Base-by-base conservation (phyloP, 441 rosid genomes). In the Melastoma candidum region DNA sequence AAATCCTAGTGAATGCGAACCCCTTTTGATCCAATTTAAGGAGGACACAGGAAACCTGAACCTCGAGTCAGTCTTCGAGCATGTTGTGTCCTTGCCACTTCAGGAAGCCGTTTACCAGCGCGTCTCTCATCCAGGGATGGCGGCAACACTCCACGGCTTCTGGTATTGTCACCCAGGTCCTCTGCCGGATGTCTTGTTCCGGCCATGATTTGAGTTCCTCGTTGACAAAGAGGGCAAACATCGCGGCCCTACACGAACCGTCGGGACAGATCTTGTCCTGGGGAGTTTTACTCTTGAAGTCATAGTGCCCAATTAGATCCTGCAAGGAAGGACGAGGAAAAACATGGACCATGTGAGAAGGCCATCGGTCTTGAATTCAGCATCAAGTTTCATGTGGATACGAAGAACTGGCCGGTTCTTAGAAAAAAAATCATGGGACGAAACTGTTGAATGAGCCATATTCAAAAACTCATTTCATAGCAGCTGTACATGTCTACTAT, bases 151-250 rank as follows among this genome's bases (percentile, higher is more conserved):
- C 63, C 11, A 53, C 13, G 9, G 68, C 60, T 49, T 65, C 64
- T 12, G 45, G 55, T 17, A 65, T 39, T 48, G 63, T 58, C 46
- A 58, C 32, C 68, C 64, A 65, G 10, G 54, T 65, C 50, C 64
- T 53, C 44, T 13, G 14, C 14, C 60, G 63, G 12, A 59, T 22
- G 56, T 46, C 47, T 46, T 48, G 64, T 41, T 65, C 68, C 2
- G 68, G 68, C 68, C 68, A 65, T 12, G 63, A 58, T 59, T 48
- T 55, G 2, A 65, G 54, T 56, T 65, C 60, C 63, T 65, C 60
- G 36, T 43, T 58, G 59, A 65, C 68, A 1, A 52, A 51, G 43
- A 65, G 46, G 11, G 64, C 56, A 8, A 65, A 58, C 54, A 58
- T 14, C 3, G 57, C 55, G 13, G 64, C 68, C 44, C 49, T 58